A percentile compares a stretch with the other conserved stretches of the same genome.
phyloP scores from a whole-genome alignment of 768 basidiomycete genomes.

The Leucocoprinus sp. region DNA sequence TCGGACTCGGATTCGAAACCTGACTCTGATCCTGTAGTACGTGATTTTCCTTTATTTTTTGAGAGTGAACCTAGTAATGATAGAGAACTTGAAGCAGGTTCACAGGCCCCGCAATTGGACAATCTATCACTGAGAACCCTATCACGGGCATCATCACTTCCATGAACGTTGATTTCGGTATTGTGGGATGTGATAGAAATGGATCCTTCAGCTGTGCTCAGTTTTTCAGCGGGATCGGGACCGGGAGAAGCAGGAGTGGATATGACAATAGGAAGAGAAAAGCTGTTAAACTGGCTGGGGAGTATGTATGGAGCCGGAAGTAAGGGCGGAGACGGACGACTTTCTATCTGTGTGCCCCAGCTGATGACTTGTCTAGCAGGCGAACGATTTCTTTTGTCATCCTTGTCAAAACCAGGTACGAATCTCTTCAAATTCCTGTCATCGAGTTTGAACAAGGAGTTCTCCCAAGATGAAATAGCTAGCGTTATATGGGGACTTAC shows the following conservation, averaged over 20 bases:
- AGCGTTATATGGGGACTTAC: slow-evolving; percentile 6
- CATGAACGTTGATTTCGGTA: too few species aligned
- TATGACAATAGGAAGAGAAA: too few species aligned
- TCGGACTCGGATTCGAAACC: not conserved
- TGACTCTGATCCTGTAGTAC: not conserved
- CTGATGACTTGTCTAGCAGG: too few species aligned
- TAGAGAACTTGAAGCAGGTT: too few species aligned
- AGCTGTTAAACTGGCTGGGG: too few species aligned
- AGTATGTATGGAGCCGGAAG: not conserved
- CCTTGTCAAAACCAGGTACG: not conserved
- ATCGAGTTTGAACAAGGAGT: slow-evolving; percentile 1
- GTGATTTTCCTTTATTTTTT: slow-evolving; percentile 2
- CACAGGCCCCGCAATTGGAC: too few species aligned
- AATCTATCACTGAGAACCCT: too few species aligned
- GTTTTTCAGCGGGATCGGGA: not conserved
- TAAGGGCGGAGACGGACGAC: not conserved
- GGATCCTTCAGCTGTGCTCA: too few species aligned
- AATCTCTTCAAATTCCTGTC: slow-evolving; percentile 9
- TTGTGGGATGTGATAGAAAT: too few species aligned
- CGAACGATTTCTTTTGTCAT: not conserved
- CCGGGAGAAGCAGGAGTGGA: too few species aligned
- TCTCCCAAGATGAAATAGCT: slow-evolving; percentile 2
- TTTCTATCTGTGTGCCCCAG: not conserved
- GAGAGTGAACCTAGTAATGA: not conserved
- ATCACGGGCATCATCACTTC: too few species aligned